phyloP scores from a whole-genome alignment of 2,329 filamentous ascomycete species.

The Hypoxylon sp. region DNA sequence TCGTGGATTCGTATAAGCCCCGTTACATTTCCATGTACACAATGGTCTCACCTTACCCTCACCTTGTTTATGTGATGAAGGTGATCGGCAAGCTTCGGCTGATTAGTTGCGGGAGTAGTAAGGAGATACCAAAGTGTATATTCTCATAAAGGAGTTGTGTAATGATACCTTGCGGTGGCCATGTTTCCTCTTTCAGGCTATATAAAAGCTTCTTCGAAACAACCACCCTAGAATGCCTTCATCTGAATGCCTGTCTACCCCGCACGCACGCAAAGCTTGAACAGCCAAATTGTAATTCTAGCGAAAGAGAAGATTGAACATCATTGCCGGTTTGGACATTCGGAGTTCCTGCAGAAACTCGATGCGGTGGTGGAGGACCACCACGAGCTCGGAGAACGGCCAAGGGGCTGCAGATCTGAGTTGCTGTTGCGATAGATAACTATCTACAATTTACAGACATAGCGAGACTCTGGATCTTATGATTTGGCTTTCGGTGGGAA shows the following conservation, averaged over 20 bases:
- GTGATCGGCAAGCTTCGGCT: background rate
- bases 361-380: conserved; percentile 2
- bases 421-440: background rate
- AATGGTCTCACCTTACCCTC: no score
- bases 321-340: conserved; percentile 27
- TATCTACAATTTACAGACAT: background rate
- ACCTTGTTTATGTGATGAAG: background rate
- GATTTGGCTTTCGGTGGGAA: background rate
- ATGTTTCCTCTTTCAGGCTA: conserved; percentile 31
- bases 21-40: background rate
- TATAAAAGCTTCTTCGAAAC: conserved; percentile 21
- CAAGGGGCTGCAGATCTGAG: background rate
- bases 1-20: background rate
- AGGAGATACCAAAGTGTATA: background rate
- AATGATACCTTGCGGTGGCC: background rate
- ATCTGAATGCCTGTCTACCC: conserved; percentile 23
- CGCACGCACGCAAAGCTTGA: conserved; percentile 10
- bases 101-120: background rate
- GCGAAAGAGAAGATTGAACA: conserved; percentile 10
- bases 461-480: background rate
- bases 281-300: background rate
- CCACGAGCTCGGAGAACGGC: background rate
- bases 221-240: conserved; percentile 10
- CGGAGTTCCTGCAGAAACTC: conserved; percentile 11
- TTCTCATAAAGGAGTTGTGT: background rate